Evolutionary conservation across 495 filamentous ascomycete species (phyloP).

Genomic region (Gamarada debralockiae): DNA sequence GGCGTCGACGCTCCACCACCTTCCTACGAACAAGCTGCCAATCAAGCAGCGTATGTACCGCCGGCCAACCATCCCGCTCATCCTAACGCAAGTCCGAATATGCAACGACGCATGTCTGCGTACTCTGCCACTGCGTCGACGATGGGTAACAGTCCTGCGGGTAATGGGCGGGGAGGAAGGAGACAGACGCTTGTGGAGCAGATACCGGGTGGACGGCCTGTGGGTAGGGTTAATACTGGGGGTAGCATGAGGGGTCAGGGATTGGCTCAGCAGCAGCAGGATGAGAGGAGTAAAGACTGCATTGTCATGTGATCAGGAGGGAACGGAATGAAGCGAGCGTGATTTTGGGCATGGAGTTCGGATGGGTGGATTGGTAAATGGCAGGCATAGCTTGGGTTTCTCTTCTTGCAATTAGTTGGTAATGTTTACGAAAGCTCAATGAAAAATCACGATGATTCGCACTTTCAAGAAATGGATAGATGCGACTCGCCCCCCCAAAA

Average conservation of each 20-base stretch:
- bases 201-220: constrained; percentile 1
- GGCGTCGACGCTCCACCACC: constrained; percentile 66
- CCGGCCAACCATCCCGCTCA: constrained; percentile 54
- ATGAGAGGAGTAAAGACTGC: constrained; percentile 18
- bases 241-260: not conserved
- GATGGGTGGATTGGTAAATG: too few species aligned
- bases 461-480: too few species aligned
- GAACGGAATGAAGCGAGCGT: too few species aligned
- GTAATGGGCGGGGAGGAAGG: not conserved
- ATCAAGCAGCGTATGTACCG: constrained; percentile 57
- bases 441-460: too few species aligned
- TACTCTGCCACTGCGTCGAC: constrained; percentile 7
- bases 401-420: too few species aligned
- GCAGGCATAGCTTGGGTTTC: too few species aligned
- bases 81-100: constrained; percentile 35
- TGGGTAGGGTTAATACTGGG: not conserved
- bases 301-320: constrained; percentile 20
- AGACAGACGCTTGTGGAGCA: constrained; percentile 14
- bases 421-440: too few species aligned
- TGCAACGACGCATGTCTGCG: constrained; percentile 8
- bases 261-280: not conserved
- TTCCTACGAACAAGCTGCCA: constrained; percentile 76
- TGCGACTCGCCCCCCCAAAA: too few species aligned
- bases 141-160: not conserved
- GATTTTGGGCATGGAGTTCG: too few species aligned